phyloP scores from a whole-genome alignment of 176 grass and related monocot species.

The Pharus latifolius region DNA sequence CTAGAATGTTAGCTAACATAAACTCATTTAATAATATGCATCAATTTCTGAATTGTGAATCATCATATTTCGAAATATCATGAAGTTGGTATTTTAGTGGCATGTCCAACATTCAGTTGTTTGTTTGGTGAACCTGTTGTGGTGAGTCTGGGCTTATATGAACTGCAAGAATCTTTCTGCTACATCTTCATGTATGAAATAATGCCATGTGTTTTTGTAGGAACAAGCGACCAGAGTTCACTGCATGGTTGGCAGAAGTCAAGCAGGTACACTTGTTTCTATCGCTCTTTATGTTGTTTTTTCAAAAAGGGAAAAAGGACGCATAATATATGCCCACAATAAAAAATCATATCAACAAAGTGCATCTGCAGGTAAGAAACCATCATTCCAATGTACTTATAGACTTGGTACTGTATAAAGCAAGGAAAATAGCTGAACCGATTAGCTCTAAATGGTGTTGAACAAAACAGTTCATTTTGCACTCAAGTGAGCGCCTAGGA shows the following conservation, averaged over 20 bases:
- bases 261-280: slow-evolving; percentile 61
- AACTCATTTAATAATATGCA: too few species aligned
- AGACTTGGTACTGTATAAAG: not conserved
- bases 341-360: not conserved
- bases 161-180: not conserved
- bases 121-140: not conserved
- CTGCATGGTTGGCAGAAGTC: slow-evolving; percentile 87
- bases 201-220: slow-evolving; percentile 27
- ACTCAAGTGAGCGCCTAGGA: too few species aligned
- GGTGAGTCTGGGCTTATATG: not conserved
- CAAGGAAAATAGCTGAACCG: not conserved
- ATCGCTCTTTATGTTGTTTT: not conserved
- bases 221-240: slow-evolving; percentile 94
- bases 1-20: too few species aligned
- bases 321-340: not conserved
- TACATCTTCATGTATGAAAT: not conserved
- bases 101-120: not conserved
- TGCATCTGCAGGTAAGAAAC: not conserved
- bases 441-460: not conserved
- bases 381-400: not conserved
- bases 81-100: too few species aligned
- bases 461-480: too few species aligned
- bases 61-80: too few species aligned
- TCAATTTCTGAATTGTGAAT: too few species aligned
- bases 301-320: not conserved